phyloP scores from a whole-genome alignment of 1,139 yeast species.

The Eremothecium coryli region DNA sequence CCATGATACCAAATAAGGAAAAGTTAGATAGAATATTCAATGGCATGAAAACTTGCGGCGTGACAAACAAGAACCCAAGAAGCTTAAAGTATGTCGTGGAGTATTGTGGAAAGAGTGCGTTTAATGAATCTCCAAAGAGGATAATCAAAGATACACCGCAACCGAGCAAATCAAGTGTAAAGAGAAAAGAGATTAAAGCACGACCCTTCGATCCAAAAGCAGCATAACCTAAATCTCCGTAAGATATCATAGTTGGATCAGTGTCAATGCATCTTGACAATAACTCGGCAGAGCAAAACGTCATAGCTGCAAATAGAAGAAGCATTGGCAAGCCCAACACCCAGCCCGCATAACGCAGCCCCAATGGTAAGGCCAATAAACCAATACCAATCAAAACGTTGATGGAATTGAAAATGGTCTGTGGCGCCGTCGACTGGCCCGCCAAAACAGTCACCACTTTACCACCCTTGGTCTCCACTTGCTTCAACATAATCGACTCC shows the following conservation, averaged over 20 bases:
- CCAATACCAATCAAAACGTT: conserved; percentile 85
- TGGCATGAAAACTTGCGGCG: conserved; percentile 61
- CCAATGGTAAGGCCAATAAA: conserved; percentile 73
- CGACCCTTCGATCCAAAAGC: conserved; percentile 58
- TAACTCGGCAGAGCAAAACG: conserved; percentile 61
- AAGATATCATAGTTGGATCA: conserved; percentile 70
- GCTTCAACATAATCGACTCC: conserved; percentile 44
- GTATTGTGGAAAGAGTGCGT: conserved; percentile 50
- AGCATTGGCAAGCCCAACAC: conserved; percentile 51
- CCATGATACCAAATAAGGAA: conserved; percentile 62
- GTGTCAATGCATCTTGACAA: conserved; percentile 61
- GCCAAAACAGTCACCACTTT: conserved; percentile 64
- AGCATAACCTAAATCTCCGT: conserved; percentile 78
- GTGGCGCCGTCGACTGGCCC: conserved; percentile 81
- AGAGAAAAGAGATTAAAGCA: conserved; percentile 56
- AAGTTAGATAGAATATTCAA: conserved; percentile 61
- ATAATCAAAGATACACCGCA: conserved; percentile 70
- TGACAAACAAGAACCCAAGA: conserved; percentile 48
- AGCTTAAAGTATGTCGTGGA: conserved; percentile 47
- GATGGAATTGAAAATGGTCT: conserved; percentile 79
- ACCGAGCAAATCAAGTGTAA: conserved; percentile 69
- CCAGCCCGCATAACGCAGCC: conserved; percentile 76
- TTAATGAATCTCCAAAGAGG: conserved; percentile 76
- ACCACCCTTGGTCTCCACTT: conserved; percentile 66
- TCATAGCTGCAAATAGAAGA: conserved; percentile 47